Evolutionary conservation across 495 filamentous ascomycete species (phyloP).

Genomic region (Penicillium canariense): DNA sequence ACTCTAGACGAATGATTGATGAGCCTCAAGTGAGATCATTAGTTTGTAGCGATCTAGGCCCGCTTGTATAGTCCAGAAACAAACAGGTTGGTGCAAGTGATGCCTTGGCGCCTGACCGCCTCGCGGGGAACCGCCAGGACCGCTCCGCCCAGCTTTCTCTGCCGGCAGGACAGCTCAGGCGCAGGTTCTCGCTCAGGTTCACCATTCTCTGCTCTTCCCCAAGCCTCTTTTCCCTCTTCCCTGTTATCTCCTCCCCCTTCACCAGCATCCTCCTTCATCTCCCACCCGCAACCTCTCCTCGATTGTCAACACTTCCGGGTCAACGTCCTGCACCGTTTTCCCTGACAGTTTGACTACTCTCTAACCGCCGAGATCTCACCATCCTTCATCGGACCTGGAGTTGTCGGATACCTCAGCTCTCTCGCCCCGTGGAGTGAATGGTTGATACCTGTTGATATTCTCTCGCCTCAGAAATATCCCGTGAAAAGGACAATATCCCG

Average conservation of each 20-base stretch:
- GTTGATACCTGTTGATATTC: conserved; percentile 4
- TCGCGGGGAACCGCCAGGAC: conserved; percentile 30
- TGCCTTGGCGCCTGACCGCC: conserved; percentile 26
- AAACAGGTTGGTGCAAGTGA: no score
- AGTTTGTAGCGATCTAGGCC: no score
- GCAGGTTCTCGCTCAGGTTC: conserved; percentile 17
- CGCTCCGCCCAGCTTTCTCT: conserved; percentile 27
- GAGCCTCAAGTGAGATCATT: no score
- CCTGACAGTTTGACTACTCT: conserved; percentile 33
- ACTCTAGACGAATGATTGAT: no score
- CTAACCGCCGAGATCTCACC: conserved; percentile 22
- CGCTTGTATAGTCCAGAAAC: no score
- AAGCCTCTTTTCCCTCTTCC: conserved; percentile 17
- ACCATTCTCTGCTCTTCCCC: conserved; percentile 32
- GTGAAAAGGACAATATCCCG: not conserved
- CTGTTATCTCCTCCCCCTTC: conserved; percentile 17
- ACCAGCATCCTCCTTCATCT: conserved; percentile 12
- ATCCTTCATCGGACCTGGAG: conserved; percentile 19
- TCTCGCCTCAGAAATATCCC: not conserved
- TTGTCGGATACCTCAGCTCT: conserved; percentile 12
- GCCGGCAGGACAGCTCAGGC: conserved; percentile 17
- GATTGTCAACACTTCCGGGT: conserved; percentile 29
- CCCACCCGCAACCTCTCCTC: not conserved
- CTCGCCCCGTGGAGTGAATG: conserved; percentile 6
- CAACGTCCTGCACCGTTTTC: conserved; percentile 52